Evolutionary conservation across 2,329 filamentous ascomycete species (phyloP), one percentile per base, ranked within the genome.

Genomic region (Epichloe amarillans): DNA sequence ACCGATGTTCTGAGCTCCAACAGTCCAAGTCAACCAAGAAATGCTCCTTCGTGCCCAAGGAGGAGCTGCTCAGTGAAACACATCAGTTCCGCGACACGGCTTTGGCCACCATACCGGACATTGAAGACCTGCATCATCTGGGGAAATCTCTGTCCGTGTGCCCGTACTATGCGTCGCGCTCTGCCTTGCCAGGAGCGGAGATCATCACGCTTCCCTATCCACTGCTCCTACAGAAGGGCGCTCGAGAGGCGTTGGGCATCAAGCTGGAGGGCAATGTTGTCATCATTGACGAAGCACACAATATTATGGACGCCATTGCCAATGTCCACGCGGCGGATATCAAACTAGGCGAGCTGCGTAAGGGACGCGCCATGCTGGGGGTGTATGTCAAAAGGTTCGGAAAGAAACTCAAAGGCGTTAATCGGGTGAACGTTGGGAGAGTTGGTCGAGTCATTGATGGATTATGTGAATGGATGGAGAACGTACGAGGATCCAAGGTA

Each of bases 271-370:
- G 83, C 5, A 93, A 95, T 61, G 75, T 98, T 0, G 82, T 98
- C n/a, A 86, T 98, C 26, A 87, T 98, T 46, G 93, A 98, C 58
- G 93, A 98, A 70, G 93, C 93, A 0, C 93, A 98, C 64, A 98
- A 98, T 62, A 79, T 98, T 49, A 95, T 96, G 84, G 90, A 96
- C 64, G 89, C 91, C 0, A 88, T 98, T 44, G 80, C 88, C 15
- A 84, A 83, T 44, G 93, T 95, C 36, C 83, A 96, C 63, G 90
- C 90, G 0, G 80, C 88, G 0, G 80, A 86, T 37, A 76, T 97
- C 19, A 80, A 79, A 2, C 70, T 95, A 4, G 71, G 71, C 26
- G 89, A 96, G 55, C 71, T 97, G 17, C 79, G 79, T 47, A 76
- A 77, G 52, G 87, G 85, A 3, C 78, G 87, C 49, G 75, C 76